phyloP scores from a whole-genome alignment of 768 basidiomycete genomes.

The Pleurotus citrinopileatus region DNA sequence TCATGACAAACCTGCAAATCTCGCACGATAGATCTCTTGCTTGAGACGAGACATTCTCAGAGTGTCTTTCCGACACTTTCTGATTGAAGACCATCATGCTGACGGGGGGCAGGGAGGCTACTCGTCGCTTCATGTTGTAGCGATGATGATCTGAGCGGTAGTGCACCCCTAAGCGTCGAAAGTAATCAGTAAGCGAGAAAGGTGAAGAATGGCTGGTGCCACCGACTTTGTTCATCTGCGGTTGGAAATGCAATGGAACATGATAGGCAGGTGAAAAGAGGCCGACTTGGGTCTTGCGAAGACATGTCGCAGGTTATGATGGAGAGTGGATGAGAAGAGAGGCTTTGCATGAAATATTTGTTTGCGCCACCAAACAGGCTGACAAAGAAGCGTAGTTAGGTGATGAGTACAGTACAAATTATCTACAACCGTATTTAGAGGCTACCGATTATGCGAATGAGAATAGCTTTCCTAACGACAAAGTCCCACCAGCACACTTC shows the following conservation, averaged over 20 bases:
- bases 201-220: no score
- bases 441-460: neutral
- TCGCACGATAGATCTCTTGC: slow-evolving; percentile 61
- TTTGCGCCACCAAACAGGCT: neutral
- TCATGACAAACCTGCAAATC: slow-evolving; percentile 71
- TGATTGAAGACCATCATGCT: slow-evolving; percentile 75
- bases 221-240: slow-evolving; percentile 83
- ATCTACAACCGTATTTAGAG: neutral
- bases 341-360: no score
- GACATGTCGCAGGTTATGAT: neutral
- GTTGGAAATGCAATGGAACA: slow-evolving; percentile 86
- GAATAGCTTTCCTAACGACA: neutral
- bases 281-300: slow-evolving; percentile 13
- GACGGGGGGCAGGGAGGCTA: slow-evolving; percentile 87
- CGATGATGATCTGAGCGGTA: slow-evolving; percentile 94
- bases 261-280: slow-evolving; percentile 83
- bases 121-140: slow-evolving; percentile 97
- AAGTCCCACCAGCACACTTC: neutral
- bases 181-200: neutral
- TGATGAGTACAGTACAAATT: slow-evolving; percentile 6
- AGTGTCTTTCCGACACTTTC: slow-evolving; percentile 78
- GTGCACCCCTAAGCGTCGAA: slow-evolving; percentile 58
- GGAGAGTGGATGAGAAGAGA: neutral
- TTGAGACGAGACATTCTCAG: slow-evolving; percentile 68
- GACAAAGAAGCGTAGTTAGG: neutral